A percentile compares a stretch with the other conserved stretches of the same genome.
These are phyloP conservation scores for Plantago rigida DNA, from an alignment of 305 asterid species.

Conservation along the genomic window DNA sequence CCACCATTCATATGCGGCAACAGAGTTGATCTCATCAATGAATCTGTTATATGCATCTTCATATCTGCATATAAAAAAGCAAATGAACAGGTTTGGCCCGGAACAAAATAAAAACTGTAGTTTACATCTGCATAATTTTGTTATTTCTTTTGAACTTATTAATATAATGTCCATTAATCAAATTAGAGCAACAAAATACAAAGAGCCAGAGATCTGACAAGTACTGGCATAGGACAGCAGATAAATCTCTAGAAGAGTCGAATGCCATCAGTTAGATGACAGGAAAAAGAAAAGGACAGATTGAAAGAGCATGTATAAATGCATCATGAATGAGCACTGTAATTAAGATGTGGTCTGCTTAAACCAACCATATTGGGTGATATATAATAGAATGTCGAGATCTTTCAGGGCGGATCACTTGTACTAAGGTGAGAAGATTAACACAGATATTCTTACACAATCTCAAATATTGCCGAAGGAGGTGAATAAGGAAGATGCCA, in stretches of 20 bases:
- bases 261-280: conserved; percentile 11
- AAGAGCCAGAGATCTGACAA: too few species aligned
- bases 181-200: too few species aligned
- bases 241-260: background rate
- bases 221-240: too few species aligned
- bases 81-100: conserved; percentile 11
- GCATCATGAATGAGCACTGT: background rate
- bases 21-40: conserved; percentile 82
- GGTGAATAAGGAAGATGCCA: conserved; percentile 98
- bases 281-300: background rate
- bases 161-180: too few species aligned
- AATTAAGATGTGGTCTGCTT: background rate
- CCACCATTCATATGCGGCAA: conserved; percentile 98
- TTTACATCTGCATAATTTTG: too few species aligned
- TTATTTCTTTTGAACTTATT: too few species aligned
- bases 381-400: background rate
- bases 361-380: background rate
- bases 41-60: conserved; percentile 96
- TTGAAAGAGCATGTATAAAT: too few species aligned
- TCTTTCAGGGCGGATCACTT: conserved; percentile 22
- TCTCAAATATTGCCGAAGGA: conserved; percentile 72
- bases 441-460: conserved; percentile 59
- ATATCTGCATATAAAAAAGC: conserved; percentile 48
- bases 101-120: conserved; percentile 18
- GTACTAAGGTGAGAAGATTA: conserved; percentile 5